phyloP scores from a whole-genome alignment of 306 rosid species.

The Corylus americana region DNA sequence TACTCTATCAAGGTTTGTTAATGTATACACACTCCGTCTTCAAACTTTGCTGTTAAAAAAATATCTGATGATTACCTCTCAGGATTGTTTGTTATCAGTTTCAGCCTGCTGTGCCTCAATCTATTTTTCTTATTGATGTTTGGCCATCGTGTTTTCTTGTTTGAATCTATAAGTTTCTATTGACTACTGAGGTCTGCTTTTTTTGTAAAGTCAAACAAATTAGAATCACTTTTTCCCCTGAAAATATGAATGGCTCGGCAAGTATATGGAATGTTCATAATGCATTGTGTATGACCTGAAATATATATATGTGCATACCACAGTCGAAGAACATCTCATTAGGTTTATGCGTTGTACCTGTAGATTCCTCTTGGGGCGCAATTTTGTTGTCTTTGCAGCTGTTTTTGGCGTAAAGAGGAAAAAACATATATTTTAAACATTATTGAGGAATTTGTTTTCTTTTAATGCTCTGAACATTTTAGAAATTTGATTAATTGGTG shows the following conservation, averaged over 20 bases:
- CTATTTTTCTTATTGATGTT: not conserved
- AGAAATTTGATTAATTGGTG: no score
- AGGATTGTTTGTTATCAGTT: not conserved
- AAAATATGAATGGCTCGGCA: not conserved
- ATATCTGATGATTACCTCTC: conserved; percentile 10
- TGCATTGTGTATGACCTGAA: not conserved
- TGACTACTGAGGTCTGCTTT: not conserved
- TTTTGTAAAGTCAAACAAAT: not conserved
- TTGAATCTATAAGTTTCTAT: not conserved
- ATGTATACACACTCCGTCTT: conserved; percentile 2
- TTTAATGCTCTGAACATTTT: not conserved
- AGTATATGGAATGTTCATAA: not conserved
- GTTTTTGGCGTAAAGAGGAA: not conserved
- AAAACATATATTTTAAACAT: not conserved
- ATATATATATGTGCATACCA: not conserved
- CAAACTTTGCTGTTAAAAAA: conserved; percentile 17
- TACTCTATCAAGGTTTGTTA: conserved; percentile 85
- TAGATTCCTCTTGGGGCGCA: not conserved
- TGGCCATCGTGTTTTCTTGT: not conserved
- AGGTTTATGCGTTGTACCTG: not conserved
- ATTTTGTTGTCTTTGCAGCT: not conserved
- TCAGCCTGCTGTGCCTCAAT: not conserved
- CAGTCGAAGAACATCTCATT: not conserved
- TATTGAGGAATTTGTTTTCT: not conserved
- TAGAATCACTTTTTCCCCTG: not conserved